Evolutionary conservation across 306 rosid species (phyloP), one percentile per base, ranked within the genome.

Genomic region (Castanea sativa): DNA sequence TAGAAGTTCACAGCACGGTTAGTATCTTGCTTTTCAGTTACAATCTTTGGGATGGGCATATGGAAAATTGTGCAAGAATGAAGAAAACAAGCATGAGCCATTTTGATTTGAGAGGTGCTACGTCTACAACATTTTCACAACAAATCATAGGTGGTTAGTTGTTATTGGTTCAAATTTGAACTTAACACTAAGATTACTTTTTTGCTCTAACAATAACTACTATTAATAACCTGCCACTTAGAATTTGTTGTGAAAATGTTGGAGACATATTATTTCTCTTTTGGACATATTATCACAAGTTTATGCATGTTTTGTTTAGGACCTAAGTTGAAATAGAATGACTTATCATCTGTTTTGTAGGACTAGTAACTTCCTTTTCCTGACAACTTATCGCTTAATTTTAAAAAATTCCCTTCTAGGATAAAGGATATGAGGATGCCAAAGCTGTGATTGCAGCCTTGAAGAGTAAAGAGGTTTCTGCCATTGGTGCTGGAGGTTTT

Each of bases 401-500:
- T 52, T 8, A 63, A 23, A 10, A n/a, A 21, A 20, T 55, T 76
- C 38, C 19, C 74, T 60, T 18, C 56, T 70, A 89, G 92, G 90
- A 81, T 55, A 87, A 87, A 75, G 92, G 74, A 33, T 75, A 75
- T 74, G 93, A 87, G 80, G 89, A 86, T 35, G 78, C 83, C 9
- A 84, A 87, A 70, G 80, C 79, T 58, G 59, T 91, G 32, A 74
- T 91, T 79, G 88, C 88, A 72, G 91, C 83, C 75, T 80, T 91
- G 30, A 87, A 69, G 85, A 81, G 85, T 67, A 87, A 73, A 79
- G 93, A 90, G n/a, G 65, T 83, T 83, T 84, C 88, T 49, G 58
- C 89, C 55, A 79, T 87, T 27, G 96, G 93, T 18, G 93, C 89
- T 70, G 90, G 84, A n/a, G 93, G 96, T 29, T 87, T 89, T 75